Percentiles rank a stretch among this genome's conserved stretches.
Evolutionary conservation across 1,284 basidiomycete genomes (phyloP).

Genomic region (Leccinum brunneo-olivaceum): DNA sequence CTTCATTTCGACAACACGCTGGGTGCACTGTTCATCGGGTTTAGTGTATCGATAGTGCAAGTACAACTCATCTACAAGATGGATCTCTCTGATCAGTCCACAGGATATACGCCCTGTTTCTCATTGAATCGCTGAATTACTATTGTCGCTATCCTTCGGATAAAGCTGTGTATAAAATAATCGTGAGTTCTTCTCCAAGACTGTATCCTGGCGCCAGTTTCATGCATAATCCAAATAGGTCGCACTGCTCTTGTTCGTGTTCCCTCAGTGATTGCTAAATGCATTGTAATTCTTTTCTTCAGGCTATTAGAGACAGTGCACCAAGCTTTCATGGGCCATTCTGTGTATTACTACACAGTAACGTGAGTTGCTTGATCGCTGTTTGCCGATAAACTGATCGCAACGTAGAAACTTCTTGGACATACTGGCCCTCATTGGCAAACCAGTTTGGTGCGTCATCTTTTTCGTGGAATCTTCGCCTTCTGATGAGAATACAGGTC

Average conservation of each 20-base stretch:
- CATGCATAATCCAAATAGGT: constrained; percentile 13
- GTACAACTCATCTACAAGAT: constrained; percentile 17
- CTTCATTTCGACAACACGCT: constrained; percentile 43
- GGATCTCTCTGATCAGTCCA: not conserved
- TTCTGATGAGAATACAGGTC: constrained; percentile 18
- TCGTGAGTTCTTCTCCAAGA: constrained; percentile 37
- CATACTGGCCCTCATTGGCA: constrained; percentile 33
- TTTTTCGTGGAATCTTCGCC: not conserved
- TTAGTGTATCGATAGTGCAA: constrained; percentile 42
- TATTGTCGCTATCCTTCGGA: constrained; percentile 51
- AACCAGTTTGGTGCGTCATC: constrained; percentile 42
- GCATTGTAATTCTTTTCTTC: constrained; percentile 1
- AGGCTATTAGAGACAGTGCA: constrained; percentile 49
- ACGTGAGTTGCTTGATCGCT: constrained; percentile 31
- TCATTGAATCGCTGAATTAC: constrained; percentile 49
- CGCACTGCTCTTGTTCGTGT: constrained; percentile 19
- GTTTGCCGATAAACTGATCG: constrained; percentile 7
- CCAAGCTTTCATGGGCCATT: constrained; percentile 49
- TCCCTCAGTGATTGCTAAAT: not conserved
- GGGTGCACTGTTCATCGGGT: constrained; percentile 53
- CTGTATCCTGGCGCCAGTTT: not conserved
- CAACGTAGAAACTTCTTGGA: constrained; percentile 42
- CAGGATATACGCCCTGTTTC: constrained; percentile 45
- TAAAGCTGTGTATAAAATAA: constrained; percentile 43
- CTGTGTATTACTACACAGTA: constrained; percentile 51